Conservation (phyloP, 345 rosid species). For the Aegle marmelos region DNA sequence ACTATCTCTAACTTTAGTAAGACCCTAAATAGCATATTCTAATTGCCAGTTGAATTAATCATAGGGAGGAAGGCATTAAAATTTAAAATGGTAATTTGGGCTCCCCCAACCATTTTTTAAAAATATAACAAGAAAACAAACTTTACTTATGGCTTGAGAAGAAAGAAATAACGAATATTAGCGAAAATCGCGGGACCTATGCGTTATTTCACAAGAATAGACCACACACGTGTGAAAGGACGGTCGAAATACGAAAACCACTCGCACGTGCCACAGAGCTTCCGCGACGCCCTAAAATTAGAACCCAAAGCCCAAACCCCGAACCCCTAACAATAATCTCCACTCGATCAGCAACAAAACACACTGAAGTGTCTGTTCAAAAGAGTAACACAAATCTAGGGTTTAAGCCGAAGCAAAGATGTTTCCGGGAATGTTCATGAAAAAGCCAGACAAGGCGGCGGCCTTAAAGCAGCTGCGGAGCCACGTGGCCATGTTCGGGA, state of each 20-base stretch:
- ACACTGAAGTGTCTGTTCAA: background rate
- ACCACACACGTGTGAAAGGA: background rate
- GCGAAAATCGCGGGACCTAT: background rate
- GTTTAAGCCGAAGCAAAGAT: constrained; percentile 30
- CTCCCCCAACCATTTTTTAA: too few relatives aligned
- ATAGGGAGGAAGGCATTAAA: too few relatives aligned
- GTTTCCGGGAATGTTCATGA: constrained; percentile 85
- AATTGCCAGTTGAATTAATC: too few relatives aligned
- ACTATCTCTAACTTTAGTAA: too few relatives aligned
- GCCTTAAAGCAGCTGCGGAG: constrained; percentile 73
- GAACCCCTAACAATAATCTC: background rate
- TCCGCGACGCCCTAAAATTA: background rate
- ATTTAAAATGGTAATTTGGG: too few relatives aligned
- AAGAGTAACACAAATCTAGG: constrained; percentile 6
- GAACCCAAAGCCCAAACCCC: background rate
- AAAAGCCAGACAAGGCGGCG: constrained; percentile 76
- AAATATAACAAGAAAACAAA: too few relatives aligned
- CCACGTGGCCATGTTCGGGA: constrained; percentile 59
- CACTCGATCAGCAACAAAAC: background rate
- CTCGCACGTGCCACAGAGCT: background rate
- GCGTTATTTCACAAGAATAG: background rate
- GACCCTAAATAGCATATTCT: too few relatives aligned
- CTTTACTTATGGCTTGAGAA: too few relatives aligned
- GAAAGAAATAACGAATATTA: background rate
- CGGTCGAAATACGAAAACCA: too few relatives aligned